These are phyloP conservation scores for Diutina rugosa DNA, from an alignment of 1,139 yeast genomes.

Conservation along the genomic window DNA sequence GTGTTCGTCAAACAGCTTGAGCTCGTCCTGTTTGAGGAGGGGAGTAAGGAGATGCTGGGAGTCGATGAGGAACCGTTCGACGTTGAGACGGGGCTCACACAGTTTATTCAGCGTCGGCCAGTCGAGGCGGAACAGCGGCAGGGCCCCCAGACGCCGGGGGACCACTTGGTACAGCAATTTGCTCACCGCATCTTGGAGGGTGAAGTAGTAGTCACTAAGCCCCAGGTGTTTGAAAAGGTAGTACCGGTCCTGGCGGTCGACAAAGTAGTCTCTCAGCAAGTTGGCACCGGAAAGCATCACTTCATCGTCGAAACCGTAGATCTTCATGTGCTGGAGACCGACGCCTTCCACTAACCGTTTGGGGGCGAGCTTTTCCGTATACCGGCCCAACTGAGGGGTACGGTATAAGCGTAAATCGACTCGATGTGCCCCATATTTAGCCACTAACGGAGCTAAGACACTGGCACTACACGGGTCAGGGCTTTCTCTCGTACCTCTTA, in stretches of 20 bases:
- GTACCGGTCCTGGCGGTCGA: conserved; percentile 93
- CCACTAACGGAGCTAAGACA: conserved; percentile 53
- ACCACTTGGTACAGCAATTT: conserved; percentile 58
- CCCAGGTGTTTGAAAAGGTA: conserved; percentile 47
- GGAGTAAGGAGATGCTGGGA: conserved; percentile 48
- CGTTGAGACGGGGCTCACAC: conserved; percentile 57
- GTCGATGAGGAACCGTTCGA: conserved; percentile 42
- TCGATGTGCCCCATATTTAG: conserved; percentile 49
- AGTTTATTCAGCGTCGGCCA: conserved; percentile 75
- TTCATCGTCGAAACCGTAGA: conserved; percentile 90
- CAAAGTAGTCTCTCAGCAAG: conserved; percentile 79
- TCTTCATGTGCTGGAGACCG: conserved; percentile 95
- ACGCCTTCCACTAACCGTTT: conserved; percentile 79
- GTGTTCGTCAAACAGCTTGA: conserved; percentile 22
- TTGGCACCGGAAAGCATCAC: conserved; percentile 87
- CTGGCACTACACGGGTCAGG: conserved; percentile 71
- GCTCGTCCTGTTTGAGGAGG: conserved; percentile 33
- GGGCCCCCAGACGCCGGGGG: conserved; percentile 17
- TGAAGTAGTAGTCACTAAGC: conserved; percentile 62
- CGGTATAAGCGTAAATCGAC: conserved; percentile 79
- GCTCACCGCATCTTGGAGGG: conserved; percentile 53
- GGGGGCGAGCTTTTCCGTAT: conserved; percentile 56
- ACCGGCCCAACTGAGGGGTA: conserved; percentile 74
- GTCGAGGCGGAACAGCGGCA: conserved; percentile 35
- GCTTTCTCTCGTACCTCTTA: conserved; percentile 88